Conservation (phyloP, 202 grass and related monocot species). For the Digitaria exilis region DNA sequence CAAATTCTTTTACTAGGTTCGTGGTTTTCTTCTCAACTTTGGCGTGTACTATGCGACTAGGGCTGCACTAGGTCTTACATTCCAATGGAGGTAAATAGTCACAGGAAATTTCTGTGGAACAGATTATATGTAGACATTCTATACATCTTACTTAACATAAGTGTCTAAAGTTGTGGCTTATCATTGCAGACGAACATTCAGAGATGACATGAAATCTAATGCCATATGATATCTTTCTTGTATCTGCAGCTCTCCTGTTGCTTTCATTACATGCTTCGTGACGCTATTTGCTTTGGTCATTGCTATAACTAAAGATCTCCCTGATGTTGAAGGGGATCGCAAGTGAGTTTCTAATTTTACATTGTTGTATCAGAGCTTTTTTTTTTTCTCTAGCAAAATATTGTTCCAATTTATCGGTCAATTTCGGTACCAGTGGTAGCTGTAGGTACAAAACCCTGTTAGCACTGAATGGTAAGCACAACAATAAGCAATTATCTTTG, state of each 20-base stretch:
- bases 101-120: constrained; percentile 4
- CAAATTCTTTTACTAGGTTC: constrained; percentile 59
- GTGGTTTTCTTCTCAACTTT: constrained; percentile 99
- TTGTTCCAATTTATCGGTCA: not conserved
- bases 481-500: not conserved
- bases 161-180: constrained; percentile 41
- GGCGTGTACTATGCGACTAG: constrained; percentile 99
- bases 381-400: not conserved
- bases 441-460: not conserved
- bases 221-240: constrained; percentile 51
- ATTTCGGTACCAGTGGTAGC: not conserved
- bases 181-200: constrained; percentile 48
- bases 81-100: constrained; percentile 90
- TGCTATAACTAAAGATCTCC: constrained; percentile 99
- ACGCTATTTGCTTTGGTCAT: constrained; percentile 98
- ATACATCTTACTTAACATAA: constrained; percentile 30
- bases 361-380: not conserved
- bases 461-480: not conserved
- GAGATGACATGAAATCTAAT: constrained; percentile 59
- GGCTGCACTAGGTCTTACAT: constrained; percentile 89
- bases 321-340: constrained; percentile 98
- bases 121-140: constrained; percentile 29
- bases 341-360: constrained; percentile 68
- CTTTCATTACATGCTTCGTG: constrained; percentile 97
- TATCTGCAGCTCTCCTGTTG: constrained; percentile 88